Evolutionary conservation across 163 green algal genomes (phyloP).

Genomic region (Chloromonas sp.): DNA sequence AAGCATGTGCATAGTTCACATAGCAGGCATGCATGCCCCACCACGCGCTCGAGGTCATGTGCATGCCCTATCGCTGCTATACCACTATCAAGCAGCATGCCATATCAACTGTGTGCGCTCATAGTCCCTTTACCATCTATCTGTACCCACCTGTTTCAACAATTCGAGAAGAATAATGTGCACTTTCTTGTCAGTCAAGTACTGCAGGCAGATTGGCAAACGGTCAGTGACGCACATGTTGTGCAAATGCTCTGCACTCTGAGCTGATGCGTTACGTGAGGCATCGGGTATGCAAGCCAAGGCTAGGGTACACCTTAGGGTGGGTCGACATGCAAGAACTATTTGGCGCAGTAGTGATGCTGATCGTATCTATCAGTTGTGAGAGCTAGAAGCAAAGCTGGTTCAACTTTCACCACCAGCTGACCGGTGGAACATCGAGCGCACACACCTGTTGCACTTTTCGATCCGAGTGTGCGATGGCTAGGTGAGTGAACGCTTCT

Average conservation of each 20-base stretch:
- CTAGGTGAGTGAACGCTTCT: conserved; percentile 1
- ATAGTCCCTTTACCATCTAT: neutral
- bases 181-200: conserved; percentile 17
- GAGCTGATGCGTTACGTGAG: no score
- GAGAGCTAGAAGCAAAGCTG: neutral
- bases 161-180: conserved; percentile 11
- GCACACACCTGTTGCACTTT: conserved; percentile 10
- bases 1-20: no score
- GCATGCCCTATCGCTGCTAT: no score
- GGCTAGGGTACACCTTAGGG: no score
- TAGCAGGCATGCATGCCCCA: no score
- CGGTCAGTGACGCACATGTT: neutral
- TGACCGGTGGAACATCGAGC: neutral
- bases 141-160: conserved; percentile 16
- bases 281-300: no score
- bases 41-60: no score
- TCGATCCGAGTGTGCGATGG: conserved; percentile 1
- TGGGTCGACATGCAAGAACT: no score
- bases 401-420: neutral
- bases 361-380: no score
- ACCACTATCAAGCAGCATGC: no score
- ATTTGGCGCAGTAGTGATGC: no score
- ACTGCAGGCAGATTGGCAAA: conserved; percentile 4
- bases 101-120: neutral
- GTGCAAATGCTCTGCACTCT: neutral